Evolutionary conservation across 2,329 filamentous ascomycete species (phyloP).

Genomic region (Neocucurbitaria cava): DNA sequence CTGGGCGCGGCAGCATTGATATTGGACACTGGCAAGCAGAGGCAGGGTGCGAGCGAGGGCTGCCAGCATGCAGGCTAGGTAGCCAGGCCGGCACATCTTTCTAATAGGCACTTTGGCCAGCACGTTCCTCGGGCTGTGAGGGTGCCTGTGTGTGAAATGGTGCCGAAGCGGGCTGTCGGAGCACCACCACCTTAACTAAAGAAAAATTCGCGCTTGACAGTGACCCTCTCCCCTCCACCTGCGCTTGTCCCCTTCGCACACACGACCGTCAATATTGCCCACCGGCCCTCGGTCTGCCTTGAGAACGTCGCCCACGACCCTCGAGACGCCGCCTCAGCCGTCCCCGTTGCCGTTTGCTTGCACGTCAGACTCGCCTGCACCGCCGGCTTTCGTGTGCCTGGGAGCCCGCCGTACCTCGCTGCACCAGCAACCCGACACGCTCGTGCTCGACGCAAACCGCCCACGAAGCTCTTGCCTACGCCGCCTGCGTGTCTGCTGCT

Average conservation of each 20-base stretch:
- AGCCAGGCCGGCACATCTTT: constrained; percentile 1
- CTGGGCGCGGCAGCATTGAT: constrained; percentile 11
- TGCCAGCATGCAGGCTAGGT: constrained; percentile 1
- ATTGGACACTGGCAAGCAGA: constrained; percentile 7
- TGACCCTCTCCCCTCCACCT: constrained; percentile 32
- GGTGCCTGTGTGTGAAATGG: constrained; percentile 14
- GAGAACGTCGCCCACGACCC: constrained; percentile 27
- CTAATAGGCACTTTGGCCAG: constrained; percentile 6
- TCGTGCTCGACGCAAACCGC: constrained; percentile 16
- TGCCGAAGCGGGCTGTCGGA: constrained; percentile 24
- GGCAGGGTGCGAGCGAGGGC: not conserved
- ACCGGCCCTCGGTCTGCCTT: constrained; percentile 35
- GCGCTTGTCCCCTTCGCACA: constrained; percentile 38
- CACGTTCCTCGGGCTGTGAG: constrained; percentile 23
- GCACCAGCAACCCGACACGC: constrained; percentile 11
- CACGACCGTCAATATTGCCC: constrained; percentile 44
- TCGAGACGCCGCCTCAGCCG: constrained; percentile 36
- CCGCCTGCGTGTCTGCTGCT: constrained; percentile 13
- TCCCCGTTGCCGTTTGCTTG: constrained; percentile 24
- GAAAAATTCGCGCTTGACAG: constrained; percentile 29
- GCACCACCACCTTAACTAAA: constrained; percentile 23
- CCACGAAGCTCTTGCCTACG: constrained; percentile 11
- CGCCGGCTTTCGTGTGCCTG: constrained; percentile 35
- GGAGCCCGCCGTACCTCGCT: constrained; percentile 32
- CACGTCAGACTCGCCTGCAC: constrained; percentile 10